These are phyloP conservation scores for Populus tomentosa DNA, from an alignment of 441 rosid species.

Conservation along the genomic window DNA sequence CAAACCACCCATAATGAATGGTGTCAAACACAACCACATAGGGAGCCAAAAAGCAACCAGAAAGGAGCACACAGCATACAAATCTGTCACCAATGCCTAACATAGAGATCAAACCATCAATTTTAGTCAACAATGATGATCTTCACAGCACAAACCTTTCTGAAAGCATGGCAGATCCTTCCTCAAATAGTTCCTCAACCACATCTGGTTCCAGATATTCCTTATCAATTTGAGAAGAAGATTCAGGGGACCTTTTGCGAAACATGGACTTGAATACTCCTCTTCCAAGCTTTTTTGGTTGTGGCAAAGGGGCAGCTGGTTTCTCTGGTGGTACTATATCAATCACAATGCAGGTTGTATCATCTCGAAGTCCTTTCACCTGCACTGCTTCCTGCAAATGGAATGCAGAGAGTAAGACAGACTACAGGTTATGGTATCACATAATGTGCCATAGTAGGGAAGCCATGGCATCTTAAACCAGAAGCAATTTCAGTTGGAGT, in stretches of 20 bases:
- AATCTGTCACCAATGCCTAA: not conserved
- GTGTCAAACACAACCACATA: not conserved
- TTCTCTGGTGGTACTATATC: slow-evolving; percentile 82
- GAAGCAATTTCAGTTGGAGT: not conserved
- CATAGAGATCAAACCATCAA: not conserved
- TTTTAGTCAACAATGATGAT: slow-evolving; percentile 12
- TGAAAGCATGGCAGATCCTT: slow-evolving; percentile 97
- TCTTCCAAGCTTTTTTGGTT: slow-evolving; percentile 71
- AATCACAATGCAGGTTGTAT: slow-evolving; percentile 94
- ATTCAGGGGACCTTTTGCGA: slow-evolving; percentile 63
- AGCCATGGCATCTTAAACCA: not conserved
- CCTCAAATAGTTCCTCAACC: slow-evolving; percentile 87
- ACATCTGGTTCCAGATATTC: slow-evolving; percentile 68
- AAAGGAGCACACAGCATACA: slow-evolving; percentile 4
- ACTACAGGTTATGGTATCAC: not conserved
- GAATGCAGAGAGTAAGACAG: slow-evolving; percentile 10
- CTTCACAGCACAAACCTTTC: slow-evolving; percentile 61
- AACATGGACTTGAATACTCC: slow-evolving; percentile 86
- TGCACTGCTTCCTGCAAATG: slow-evolving; percentile 74
- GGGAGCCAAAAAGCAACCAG: not conserved
- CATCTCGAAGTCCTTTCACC: slow-evolving; percentile 88
- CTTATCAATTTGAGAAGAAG: slow-evolving; percentile 64
- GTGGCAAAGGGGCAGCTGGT: slow-evolving; percentile 58
- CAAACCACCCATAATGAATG: not conserved
- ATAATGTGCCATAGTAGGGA: not conserved